Evolutionary conservation across 768 basidiomycete species (phyloP), one percentile per base, ranked within the genome.

Genomic region (Tylopilus intermedius): DNA sequence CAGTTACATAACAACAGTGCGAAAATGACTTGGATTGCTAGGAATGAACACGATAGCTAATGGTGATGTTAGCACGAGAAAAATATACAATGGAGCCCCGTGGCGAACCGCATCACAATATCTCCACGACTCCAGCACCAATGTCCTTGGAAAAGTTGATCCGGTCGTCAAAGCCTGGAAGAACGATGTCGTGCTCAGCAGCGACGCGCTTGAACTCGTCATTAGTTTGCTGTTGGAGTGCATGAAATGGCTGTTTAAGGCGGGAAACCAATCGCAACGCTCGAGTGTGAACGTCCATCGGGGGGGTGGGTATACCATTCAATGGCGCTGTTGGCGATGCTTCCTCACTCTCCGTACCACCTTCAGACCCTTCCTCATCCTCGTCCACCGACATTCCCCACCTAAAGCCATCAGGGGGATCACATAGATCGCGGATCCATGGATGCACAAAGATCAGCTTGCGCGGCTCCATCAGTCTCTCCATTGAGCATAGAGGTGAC

Each of bases 341-440:
- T 30, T 10, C 30, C 30, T 30, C 30, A 10, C 30, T 30, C 30
- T 10, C 30, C 7, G 10, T 8, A 10, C 8, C 7, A 30, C 4
- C 8, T 10, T 33, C 33, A 10, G 33, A 33, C 11, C 4, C 37
- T 15, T 38, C 8, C n/a, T 43, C 41, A 5, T 30, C 18, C 5
- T 4, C 29, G 2, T 41, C 39, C 30, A 7, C 10, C 30, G 8
- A 30, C 30, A 5, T 18, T 14, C 11, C 24, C 45, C 44, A 24
- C 5, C 6, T 13, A 15, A 41, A 10, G 2, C 45, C 24, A 6
- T 49, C 45, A 0, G 27, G 29, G 1, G 30, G 40, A 35, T 43
- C 32, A 9, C 49, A 15, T 8, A 57, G 48, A 27, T 51, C 46
- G 22, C 45, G 52, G 11, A 54, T 42, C 56, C 56, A 54, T 5